Evolutionary conservation across 2,329 filamentous ascomycete genomes (phyloP), one percentile per base, ranked within the genome.

Genomic region (Paecilomyces sp.): DNA sequence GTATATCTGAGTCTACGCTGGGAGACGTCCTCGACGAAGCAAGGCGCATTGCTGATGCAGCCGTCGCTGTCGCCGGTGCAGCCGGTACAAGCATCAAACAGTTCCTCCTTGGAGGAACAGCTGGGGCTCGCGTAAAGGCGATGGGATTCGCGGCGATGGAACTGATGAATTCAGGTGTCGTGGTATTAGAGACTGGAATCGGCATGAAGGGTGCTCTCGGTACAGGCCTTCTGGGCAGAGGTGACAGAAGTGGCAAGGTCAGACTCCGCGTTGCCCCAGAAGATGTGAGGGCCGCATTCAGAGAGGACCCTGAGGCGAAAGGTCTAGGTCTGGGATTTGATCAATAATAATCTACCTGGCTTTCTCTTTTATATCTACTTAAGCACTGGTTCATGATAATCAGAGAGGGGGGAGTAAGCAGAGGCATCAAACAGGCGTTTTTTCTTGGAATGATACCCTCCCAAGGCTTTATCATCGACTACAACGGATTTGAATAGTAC

Each of bases 11-110:
- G 77, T 92, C 91, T 58, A 88, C 91, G 0, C 85, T 96, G 60
- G 91, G 92, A 22, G 94, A 97, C 65, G 88, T 97, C 4, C 79
- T 96, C 6, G 92, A 96, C 66, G 94, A 99, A 75, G 87, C 90
- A 60, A 87, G 87, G 68, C 84, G 85, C 33, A 84, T 92, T 61
- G 84, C 77, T 3, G 76, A 78, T 57, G 74, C 71, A 11, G 72
- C 75, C 1, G 72, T 74, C 3, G 74, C 74, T 5, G 69, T 75
- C 28, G 70, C 74, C 71, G 84, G 85, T 56, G 82, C 81, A 30
- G 82, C 83, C 31, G 84, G 74, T 50, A 67, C 80, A 51, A 79
- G 82, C n/a, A 81, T 89, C 33, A 79, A 87, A 52, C 80, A 85
- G 36, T 83, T 86, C 62, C 75, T 93, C 1, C 75, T 86, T 30